Conservation (phyloP, 805 yeast genomes). For the Yarrowia sp. region DNA sequence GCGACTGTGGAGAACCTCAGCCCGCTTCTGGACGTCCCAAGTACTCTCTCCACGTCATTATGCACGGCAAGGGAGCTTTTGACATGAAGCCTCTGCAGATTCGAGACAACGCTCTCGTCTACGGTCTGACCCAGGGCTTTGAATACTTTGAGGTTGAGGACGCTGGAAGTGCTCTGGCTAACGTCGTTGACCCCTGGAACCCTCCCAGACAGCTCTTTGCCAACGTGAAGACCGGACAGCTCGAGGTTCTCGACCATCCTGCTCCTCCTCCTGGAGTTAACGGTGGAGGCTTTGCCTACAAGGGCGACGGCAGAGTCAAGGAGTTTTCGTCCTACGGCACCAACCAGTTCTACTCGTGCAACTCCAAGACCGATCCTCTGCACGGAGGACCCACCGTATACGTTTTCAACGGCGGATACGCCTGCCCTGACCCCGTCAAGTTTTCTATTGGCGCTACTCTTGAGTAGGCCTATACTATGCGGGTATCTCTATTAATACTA, state of each 20-base stretch:
- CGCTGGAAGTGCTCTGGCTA: neutral
- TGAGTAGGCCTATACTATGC: no score
- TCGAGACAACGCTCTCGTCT: neutral
- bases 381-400: neutral
- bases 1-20: no score
- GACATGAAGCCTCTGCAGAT: neutral
- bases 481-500: no score
- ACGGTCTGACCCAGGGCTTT: neutral
- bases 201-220: neutral
- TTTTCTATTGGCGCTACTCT: neutral
- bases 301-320: neutral
- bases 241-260: neutral
- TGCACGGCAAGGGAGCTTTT: neutral
- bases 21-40: neutral
- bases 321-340: neutral
- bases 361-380: neutral
- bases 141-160: neutral
- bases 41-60: neutral
- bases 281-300: neutral
- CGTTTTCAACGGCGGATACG: neutral
- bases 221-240: neutral
- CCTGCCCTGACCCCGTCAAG: neutral
- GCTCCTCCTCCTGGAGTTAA: neutral
- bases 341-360: neutral
- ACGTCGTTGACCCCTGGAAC: neutral